Evolutionary conservation across 305 asterid genomes (phyloP), one percentile per base, ranked within the genome.

Genomic region (Rubia peregrina): DNA sequence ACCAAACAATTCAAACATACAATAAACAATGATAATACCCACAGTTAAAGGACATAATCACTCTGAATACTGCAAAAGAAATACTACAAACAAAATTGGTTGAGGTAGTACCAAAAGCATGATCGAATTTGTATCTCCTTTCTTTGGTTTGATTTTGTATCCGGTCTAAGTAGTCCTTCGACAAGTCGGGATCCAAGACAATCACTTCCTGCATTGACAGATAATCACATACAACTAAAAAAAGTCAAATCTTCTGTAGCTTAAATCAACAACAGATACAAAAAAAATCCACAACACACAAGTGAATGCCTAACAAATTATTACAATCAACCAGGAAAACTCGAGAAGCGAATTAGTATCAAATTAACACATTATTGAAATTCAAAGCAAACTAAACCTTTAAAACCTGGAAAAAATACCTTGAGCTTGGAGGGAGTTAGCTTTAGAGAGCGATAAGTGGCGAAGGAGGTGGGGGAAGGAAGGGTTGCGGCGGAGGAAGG

Each of bases 141-240:
- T 93, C 95, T 81, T 90, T 93, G 73, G 90, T 86, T 73, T 96
- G 86, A 77, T 90, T 86, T 61, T 90, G 97, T 74, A 89, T 81
- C 65, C 89, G 91, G 65, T 89, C 97, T 33, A 93, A 80, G 83
- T 93, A 93, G 80, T 83, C 88, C 85, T 93, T 93, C 8, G 97
- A 85, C 72, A 93, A 86, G 85, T 93, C 97, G 61, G 98, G 98
- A 88, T 93, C 98, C 85, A 93, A 78, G 64, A 93, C 84, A 77
- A 86, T 82, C 67, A 93, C 89, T 79, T 93, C 96, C 98, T 93
- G 78, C 85, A 85, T 74, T 77, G 61, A 51, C 49, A 76, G 9
- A 83, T 76, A 57, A 33, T 40, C 76, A 64, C 3, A 17, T 21
- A 67, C 61, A 66, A 75, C 43, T 67, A 77, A 73, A 81, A 40